phyloP scores from a whole-genome alignment of 495 filamentous ascomycete genomes.

The Corynascus novoguineensis region DNA sequence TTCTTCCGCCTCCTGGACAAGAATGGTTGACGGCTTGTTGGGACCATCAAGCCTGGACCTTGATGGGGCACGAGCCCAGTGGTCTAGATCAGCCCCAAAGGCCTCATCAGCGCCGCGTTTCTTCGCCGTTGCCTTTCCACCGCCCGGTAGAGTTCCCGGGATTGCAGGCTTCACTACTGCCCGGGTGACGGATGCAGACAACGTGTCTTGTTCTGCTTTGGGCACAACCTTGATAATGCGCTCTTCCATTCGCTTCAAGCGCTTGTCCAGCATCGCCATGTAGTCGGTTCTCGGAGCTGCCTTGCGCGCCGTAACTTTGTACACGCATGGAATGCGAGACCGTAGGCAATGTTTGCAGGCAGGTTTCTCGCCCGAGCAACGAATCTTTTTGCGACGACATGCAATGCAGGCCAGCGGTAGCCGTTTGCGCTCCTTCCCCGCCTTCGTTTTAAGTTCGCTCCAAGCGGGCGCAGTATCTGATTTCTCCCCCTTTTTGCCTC shows the following conservation, averaged over 20 bases:
- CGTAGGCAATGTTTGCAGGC: constrained; percentile 94
- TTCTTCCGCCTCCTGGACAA: constrained; percentile 63
- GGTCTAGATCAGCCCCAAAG: constrained; percentile 74
- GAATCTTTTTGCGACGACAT: constrained; percentile 94
- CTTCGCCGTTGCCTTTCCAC: constrained; percentile 51
- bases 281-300: constrained; percentile 96
- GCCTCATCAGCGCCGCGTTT: constrained; percentile 87
- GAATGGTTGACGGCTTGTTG: constrained; percentile 51
- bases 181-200: constrained; percentile 53
- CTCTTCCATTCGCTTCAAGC: constrained; percentile 93
- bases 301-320: constrained; percentile 93
- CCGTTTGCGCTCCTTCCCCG: constrained; percentile 92
- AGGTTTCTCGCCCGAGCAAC: constrained; percentile 95
- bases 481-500: constrained; percentile 53
- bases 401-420: constrained; percentile 93
- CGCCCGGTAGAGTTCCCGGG: constrained; percentile 51
- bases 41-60: constrained; percentile 42
- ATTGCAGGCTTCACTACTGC: constrained; percentile 75
- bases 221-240: constrained; percentile 94
- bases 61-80: constrained; percentile 63
- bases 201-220: constrained; percentile 64
- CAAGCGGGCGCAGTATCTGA: constrained; percentile 64
- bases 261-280: constrained; percentile 97
- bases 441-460: constrained; percentile 96
- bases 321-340: constrained; percentile 94